These are phyloP conservation scores for Ramalina intermedia DNA, from an alignment of 495 filamentous ascomycete species.

Conservation along the genomic window DNA sequence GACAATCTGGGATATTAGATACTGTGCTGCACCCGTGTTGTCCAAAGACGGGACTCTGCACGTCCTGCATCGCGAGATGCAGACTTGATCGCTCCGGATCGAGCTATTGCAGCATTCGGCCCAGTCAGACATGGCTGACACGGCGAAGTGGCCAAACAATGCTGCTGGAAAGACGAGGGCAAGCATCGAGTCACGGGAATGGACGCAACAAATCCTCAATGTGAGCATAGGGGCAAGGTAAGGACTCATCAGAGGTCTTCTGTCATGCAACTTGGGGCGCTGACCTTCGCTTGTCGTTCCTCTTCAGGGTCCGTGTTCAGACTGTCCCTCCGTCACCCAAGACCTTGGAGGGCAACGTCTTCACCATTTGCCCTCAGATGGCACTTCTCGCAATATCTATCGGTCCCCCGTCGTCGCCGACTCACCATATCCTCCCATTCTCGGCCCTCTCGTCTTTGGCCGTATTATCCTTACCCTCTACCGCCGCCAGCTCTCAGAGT, in stretches of 20 bases:
- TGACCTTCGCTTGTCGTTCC: not conserved
- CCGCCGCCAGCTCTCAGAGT: constrained; percentile 26
- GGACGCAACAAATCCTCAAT: constrained; percentile 24
- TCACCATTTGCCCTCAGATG: constrained; percentile 51
- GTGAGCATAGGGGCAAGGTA: constrained; percentile 39
- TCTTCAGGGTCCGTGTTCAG: constrained; percentile 42
- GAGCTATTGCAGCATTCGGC: too few relatives aligned
- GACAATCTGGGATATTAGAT: too few relatives aligned
- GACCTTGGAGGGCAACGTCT: constrained; percentile 49
- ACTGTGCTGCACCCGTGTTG: too few relatives aligned
- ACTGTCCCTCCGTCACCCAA: constrained; percentile 35
- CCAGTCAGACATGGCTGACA: constrained; percentile 18
- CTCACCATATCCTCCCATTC: constrained; percentile 48
- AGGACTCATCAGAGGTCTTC: constrained; percentile 8
- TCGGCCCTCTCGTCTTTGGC: constrained; percentile 48
- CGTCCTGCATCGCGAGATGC: too few relatives aligned
- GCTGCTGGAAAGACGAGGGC: constrained; percentile 23
- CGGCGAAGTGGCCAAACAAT: constrained; percentile 30
- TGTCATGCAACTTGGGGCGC: not conserved
- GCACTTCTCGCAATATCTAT: constrained; percentile 51
- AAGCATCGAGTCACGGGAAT: constrained; percentile 30
- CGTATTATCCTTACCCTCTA: constrained; percentile 29
- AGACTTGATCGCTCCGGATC: too few relatives aligned
- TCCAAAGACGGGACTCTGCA: too few relatives aligned
- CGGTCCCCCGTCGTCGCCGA: constrained; percentile 15